Evolutionary conservation across 108 stramenopile genomes (phyloP).

Genomic region (Skeletonema potamos): DNA sequence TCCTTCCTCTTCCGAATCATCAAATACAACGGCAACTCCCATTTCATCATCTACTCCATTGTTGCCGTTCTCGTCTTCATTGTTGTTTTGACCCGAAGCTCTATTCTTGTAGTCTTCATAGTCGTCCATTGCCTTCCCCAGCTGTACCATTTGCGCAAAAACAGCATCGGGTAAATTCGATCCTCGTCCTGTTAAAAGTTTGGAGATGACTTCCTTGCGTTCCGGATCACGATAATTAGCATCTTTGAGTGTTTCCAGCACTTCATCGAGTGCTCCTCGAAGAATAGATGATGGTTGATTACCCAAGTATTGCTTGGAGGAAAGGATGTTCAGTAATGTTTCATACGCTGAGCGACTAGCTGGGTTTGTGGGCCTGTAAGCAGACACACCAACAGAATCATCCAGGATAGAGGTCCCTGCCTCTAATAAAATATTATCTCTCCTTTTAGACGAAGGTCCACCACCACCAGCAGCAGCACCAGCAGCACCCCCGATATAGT

Average conservation of each 20-base stretch:
- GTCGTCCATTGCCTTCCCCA: slow-evolving; percentile 91
- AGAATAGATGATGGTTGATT: slow-evolving; percentile 92
- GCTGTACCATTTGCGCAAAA: slow-evolving; percentile 77
- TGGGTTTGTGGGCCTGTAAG: slow-evolving; percentile 78
- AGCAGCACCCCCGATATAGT: background rate
- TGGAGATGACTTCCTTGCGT: slow-evolving; percentile 73
- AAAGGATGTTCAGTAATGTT: slow-evolving; percentile 66
- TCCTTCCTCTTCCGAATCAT: slow-evolving; percentile 83
- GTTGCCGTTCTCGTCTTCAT: slow-evolving; percentile 46
- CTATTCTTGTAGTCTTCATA: slow-evolving; percentile 54
- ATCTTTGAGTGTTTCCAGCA: slow-evolving; percentile 85
- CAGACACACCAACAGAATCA: slow-evolving; percentile 32
- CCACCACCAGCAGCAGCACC: slow-evolving; percentile 20
- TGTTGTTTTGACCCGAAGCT: slow-evolving; percentile 13
- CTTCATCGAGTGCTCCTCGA: slow-evolving; percentile 92
- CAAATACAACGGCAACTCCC: slow-evolving; percentile 97
- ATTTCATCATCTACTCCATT: slow-evolving; percentile 87
- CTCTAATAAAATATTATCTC: slow-evolving; percentile 51
- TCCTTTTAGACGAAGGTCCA: slow-evolving; percentile 13
- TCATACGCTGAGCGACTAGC: slow-evolving; percentile 77
- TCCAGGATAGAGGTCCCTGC: slow-evolving; percentile 25
- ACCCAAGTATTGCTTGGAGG: slow-evolving; percentile 70
- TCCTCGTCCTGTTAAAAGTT: slow-evolving; percentile 75
- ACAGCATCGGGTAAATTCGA: slow-evolving; percentile 59
- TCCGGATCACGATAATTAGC: slow-evolving; percentile 73